Conservation (phyloP, 257 asterid species). For the Solanum etuberosum region DNA sequence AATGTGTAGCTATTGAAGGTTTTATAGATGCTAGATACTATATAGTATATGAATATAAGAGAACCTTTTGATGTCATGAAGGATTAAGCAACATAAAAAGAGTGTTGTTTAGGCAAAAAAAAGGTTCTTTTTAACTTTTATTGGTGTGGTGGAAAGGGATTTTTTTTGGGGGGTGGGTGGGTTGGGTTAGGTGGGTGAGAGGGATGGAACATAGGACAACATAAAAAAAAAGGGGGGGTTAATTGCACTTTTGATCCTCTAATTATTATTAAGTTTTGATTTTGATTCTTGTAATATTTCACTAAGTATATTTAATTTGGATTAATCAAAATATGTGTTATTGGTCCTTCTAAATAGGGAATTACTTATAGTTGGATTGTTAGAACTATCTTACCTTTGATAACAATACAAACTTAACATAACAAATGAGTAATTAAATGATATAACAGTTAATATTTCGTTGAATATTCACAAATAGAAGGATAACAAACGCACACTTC, state of each 20-base stretch:
- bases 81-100: background rate
- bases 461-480: background rate
- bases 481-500: background rate
- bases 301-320: background rate
- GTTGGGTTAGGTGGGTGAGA: background rate
- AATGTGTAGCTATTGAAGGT: background rate
- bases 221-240: background rate
- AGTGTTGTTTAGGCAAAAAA: conserved; percentile 1
- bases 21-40: background rate
- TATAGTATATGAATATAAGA: background rate
- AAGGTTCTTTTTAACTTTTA: background rate
- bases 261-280: background rate
- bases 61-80: background rate
- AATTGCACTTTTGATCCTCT: background rate
- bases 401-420: background rate
- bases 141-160: background rate
- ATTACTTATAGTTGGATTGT: background rate
- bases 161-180: background rate
- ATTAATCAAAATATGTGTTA: background rate
- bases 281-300: background rate
- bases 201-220: background rate
- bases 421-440: background rate
- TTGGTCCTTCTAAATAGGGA: background rate
- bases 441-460: background rate
- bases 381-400: background rate